Evolutionary conservation across 2,329 filamentous ascomycete genomes (phyloP).

Genomic region (Monosporascus sp.): DNA sequence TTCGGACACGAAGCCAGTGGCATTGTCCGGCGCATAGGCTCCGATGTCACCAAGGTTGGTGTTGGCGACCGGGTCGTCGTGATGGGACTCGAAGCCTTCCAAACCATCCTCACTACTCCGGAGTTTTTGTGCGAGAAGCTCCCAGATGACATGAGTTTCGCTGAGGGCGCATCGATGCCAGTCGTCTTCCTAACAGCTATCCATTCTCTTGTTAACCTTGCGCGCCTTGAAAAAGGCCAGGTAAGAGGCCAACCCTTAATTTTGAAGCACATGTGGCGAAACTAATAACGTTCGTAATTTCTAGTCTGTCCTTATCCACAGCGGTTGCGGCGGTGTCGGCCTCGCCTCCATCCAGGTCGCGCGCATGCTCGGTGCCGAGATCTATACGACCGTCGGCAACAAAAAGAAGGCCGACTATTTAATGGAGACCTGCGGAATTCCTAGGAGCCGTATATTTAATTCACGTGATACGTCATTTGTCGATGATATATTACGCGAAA

Average conservation of each 20-base stretch:
- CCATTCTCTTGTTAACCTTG: background rate
- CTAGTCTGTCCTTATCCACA: background rate
- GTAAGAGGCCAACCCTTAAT: too few species aligned
- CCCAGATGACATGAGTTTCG: too few species aligned
- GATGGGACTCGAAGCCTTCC: too few species aligned
- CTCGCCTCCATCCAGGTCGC: background rate
- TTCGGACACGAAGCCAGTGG: too few species aligned
- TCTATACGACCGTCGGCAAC: constrained; percentile 2
- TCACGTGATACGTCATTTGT: constrained; percentile 17
- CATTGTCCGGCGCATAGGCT: too few species aligned
- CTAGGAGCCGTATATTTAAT: constrained; percentile 18
- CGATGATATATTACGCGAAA: constrained; percentile 10
- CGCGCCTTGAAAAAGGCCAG: background rate
- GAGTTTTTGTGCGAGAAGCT: too few species aligned
- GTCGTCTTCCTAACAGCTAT: background rate
- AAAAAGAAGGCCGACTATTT: constrained; percentile 19
- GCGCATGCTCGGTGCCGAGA: background rate
- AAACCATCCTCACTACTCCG: too few species aligned
- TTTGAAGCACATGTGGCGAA: too few species aligned
- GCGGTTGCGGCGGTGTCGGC: background rate
- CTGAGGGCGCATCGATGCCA: background rate
- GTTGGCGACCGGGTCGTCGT: too few species aligned
- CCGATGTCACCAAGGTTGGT: too few species aligned
- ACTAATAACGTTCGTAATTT: too few species aligned
- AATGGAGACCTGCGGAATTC: constrained; percentile 16